Base-by-base conservation (phyloP, 2,329 filamentous ascomycete genomes). In the Aspergillus sp. region DNA sequence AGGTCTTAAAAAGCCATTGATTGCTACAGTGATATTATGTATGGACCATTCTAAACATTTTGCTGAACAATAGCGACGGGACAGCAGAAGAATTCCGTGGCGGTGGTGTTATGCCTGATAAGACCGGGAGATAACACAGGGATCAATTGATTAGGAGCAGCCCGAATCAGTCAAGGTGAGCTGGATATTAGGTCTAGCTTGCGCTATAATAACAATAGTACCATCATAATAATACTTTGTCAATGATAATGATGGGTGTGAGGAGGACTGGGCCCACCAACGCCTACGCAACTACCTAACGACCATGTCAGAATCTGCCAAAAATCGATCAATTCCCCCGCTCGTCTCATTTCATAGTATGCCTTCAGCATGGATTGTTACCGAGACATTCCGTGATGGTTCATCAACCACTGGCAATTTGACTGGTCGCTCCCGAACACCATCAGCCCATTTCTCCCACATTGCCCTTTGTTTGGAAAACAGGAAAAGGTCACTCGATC, bases 1-100 rank as follows among this genome's bases (percentile, higher is more conserved):
- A 5, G 32, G 4, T 36, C 2, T 36, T 13, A 66, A 78, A 75
- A 68, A 78, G 78, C 36, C 63, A 66, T 53, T 68, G 25, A 11
- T 17, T 4, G 42, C 41, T 36, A 30, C 25, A 11, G 6, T 19
- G 13, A 36, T 13, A 36, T 2, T 15, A 36, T 32, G 30, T 32
- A 32, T 15, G 32, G 11, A 36, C 11, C 32, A 36, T 13, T 5
- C 4, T 15, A 13, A 0, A 36, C 32, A 15, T 11, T 2, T 15
- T 36, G 32, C 11, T 36, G 32, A 36, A 36, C 11, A 36, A 13
- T 5, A 36, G 11, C 30, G 32, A 36, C 15, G 32, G 1, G 25
- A 27, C 25, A 36, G 32, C 32, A 36, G 1, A 36, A 13, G 32
- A 36, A 15, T 6, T 36, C 4, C 11, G 32, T 1, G 10, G 32